A percentile compares a stretch with the other conserved stretches of the same genome.
Conservation (phyloP, 2,329 filamentous ascomycete species). For the Colletotrichum cordylinicola region DNA sequence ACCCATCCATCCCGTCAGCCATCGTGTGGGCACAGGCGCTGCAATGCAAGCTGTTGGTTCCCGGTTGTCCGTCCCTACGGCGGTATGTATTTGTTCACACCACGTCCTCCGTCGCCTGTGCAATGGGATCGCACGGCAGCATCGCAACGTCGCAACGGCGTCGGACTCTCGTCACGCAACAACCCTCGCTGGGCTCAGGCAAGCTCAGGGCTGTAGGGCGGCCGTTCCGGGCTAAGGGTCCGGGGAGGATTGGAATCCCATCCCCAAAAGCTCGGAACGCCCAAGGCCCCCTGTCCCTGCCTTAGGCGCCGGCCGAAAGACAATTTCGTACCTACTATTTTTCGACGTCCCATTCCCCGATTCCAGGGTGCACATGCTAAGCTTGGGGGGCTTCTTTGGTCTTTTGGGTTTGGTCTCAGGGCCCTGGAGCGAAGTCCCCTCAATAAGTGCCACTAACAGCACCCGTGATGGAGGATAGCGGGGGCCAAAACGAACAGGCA, state of each 20-base stretch:
- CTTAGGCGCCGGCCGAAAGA: slow-evolving; percentile 8
- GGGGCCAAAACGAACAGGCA: background rate
- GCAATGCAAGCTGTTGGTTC: background rate
- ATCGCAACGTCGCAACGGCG: background rate
- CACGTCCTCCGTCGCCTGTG: background rate
- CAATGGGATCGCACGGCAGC: background rate
- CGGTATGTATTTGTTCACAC: background rate
- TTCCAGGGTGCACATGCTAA: background rate
- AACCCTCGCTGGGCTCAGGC: background rate
- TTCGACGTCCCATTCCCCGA: slow-evolving; percentile 2
- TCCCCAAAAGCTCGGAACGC: slow-evolving; percentile 10
- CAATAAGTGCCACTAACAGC: background rate
- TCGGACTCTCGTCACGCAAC: background rate
- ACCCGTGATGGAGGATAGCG: background rate
- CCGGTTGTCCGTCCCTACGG: background rate
- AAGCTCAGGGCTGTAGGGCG: slow-evolving; percentile 3
- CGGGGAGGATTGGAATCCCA: slow-evolving; percentile 12
- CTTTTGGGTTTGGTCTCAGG: slow-evolving; percentile 4
- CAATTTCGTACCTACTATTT: slow-evolving; percentile 7
- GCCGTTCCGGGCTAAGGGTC: slow-evolving; percentile 13
- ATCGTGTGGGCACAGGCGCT: slow-evolving; percentile 3
- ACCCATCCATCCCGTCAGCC: background rate
- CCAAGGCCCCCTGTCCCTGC: slow-evolving; percentile 9
- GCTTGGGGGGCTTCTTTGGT: background rate
- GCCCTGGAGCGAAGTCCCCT: background rate